Percentiles rank a stretch among this genome's conserved stretches.
Evolutionary conservation across 2,329 filamentous ascomycete genomes (phyloP).

Genomic region (Furcasterigmium furcatum): DNA sequence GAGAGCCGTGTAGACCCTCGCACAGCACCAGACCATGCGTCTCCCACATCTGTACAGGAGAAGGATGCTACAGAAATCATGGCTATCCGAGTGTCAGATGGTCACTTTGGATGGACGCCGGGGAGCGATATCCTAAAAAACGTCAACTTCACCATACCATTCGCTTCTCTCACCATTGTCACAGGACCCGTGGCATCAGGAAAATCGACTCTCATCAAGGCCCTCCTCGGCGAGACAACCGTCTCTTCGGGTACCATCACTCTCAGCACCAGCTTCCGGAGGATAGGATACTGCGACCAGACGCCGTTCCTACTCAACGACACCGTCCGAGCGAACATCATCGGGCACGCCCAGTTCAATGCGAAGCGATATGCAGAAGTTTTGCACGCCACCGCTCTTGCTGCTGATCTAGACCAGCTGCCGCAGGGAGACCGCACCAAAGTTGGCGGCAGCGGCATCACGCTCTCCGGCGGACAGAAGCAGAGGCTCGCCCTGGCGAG

Average conservation of each 20-base stretch:
- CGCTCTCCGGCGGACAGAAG: constrained; percentile 29
- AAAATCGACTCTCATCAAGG: constrained; percentile 36
- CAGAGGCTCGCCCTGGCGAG: constrained; percentile 21
- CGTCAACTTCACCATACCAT: constrained; percentile 27
- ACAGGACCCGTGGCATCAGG: constrained; percentile 36
- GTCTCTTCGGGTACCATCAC: constrained; percentile 13
- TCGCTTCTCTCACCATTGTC: constrained; percentile 28
- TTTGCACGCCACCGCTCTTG: constrained; percentile 13
- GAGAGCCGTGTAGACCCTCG: neutral
- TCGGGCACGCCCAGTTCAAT: constrained; percentile 14
- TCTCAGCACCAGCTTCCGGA: constrained; percentile 8
- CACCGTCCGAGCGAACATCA: constrained; percentile 19
- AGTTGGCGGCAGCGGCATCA: constrained; percentile 27
- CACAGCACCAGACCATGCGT: too few relatives aligned
- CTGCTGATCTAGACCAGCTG: constrained; percentile 16
- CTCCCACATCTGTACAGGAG: constrained; percentile 1
- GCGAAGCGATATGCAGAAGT: constrained; percentile 14
- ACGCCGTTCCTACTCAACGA: constrained; percentile 18
- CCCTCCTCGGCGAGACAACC: constrained; percentile 25
- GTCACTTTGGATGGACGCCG: constrained; percentile 26
- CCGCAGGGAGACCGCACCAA: constrained; percentile 24
- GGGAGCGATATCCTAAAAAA: constrained; percentile 21
- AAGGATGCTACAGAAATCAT: too few relatives aligned
- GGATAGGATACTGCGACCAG: constrained; percentile 28
- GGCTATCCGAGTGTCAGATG: constrained; percentile 7